These are phyloP conservation scores for Podaxis carcinomalis DNA, from an alignment of 768 basidiomycete genomes.

Conservation along the genomic window DNA sequence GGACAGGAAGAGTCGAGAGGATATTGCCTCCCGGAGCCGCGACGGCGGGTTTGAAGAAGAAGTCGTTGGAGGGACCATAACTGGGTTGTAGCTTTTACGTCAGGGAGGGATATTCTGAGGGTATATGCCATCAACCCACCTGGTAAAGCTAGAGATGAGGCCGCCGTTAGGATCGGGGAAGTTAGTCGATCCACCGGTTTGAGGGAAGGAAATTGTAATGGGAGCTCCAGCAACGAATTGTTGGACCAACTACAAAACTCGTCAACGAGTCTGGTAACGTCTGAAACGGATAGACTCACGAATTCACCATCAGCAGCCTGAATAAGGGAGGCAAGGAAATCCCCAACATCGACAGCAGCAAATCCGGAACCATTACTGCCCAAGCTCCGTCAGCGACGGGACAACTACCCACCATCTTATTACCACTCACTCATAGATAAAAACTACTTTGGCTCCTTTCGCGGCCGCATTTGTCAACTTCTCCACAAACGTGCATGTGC, in stretches of 20 bases:
- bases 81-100: constrained; percentile 15
- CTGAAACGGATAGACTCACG: constrained; percentile 25
- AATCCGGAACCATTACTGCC: constrained; percentile 48
- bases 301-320: constrained; percentile 52
- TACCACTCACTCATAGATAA: constrained; percentile 52
- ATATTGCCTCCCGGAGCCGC: constrained; percentile 52
- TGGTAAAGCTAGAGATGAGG: constrained; percentile 49
- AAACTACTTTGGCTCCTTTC: constrained; percentile 42
- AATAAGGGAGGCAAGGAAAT: constrained; percentile 47
- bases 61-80: constrained; percentile 59
- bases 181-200: constrained; percentile 34
- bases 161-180: constrained; percentile 51
- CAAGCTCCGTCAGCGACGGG: not conserved
- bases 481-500: constrained; percentile 52
- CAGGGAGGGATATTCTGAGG: not conserved
- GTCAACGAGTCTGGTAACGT: not conserved
- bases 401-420: not conserved
- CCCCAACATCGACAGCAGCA: constrained; percentile 34
- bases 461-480: constrained; percentile 52
- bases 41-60: constrained; percentile 52
- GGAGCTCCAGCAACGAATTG: constrained; percentile 41
- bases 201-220: constrained; percentile 44
- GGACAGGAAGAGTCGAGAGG: constrained; percentile 39
- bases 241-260: constrained; percentile 36
- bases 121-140: constrained; percentile 15